Conservation (phyloP, 2,329 filamentous ascomycete species). For the Claviceps capensis region DNA sequence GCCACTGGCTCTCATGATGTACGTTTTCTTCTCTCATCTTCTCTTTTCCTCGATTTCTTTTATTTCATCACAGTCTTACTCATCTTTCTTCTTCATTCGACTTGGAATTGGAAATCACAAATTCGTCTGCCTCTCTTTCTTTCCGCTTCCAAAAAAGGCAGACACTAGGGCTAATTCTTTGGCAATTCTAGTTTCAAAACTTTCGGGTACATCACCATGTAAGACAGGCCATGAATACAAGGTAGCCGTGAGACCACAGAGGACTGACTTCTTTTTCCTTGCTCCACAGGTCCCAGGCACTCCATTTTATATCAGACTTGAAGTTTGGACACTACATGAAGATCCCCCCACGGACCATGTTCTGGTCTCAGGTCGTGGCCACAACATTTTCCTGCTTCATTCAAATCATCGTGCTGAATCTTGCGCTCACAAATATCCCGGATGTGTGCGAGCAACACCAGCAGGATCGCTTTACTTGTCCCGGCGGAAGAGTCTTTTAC, state of each 20-base stretch:
- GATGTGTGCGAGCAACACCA: slow-evolving; percentile 47
- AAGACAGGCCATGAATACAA: slow-evolving; percentile 2
- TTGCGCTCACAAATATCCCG: slow-evolving; percentile 45
- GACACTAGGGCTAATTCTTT: neutral
- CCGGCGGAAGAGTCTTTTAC: slow-evolving; percentile 50
- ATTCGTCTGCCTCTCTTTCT: no score
- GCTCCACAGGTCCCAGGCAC: slow-evolving; percentile 36
- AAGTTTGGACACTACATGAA: slow-evolving; percentile 67
- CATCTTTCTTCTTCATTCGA: no score
- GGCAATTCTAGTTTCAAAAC: slow-evolving; percentile 39
- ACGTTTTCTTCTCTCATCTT: slow-evolving; percentile 9
- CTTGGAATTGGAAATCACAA: no score
- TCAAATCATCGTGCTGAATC: slow-evolving; percentile 50
- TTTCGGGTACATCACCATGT: slow-evolving; percentile 48
- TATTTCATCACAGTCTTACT: neutral
- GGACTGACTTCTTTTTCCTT: slow-evolving; percentile 4
- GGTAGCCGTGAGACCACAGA: neutral
- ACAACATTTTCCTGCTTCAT: slow-evolving; percentile 54
- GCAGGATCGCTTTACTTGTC: slow-evolving; percentile 47
- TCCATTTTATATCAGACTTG: slow-evolving; percentile 51
- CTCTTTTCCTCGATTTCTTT: no score
- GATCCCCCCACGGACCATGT: slow-evolving; percentile 52
- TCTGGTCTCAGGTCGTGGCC: slow-evolving; percentile 50
- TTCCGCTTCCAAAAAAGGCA: no score
- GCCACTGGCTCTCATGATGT: slow-evolving; percentile 63